Percentiles rank a stretch among this genome's conserved stretches.
phyloP scores from a whole-genome alignment of 305 asterid species.

The Withania somnifera region DNA sequence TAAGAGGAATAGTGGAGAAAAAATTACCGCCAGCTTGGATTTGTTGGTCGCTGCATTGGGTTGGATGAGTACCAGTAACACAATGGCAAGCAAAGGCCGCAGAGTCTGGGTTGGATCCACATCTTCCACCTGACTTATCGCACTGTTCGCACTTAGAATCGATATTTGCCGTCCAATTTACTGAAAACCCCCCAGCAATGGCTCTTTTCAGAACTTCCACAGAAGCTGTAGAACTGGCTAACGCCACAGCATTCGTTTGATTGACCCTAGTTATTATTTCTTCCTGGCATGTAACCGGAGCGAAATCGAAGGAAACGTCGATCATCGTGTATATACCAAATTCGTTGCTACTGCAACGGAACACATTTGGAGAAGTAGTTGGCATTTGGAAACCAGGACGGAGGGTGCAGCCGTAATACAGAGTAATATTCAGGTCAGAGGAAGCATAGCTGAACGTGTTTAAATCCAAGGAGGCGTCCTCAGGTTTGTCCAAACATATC shows the following conservation, averaged over 20 bases:
- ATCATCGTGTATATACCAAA: not conserved
- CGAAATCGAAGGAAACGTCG: not conserved
- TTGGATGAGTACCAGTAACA: not conserved
- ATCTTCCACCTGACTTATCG: slow-evolving; percentile 32
- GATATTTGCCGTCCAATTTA: slow-evolving; percentile 29
- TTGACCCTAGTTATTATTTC: slow-evolving; percentile 25
- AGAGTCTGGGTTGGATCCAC: slow-evolving; percentile 28
- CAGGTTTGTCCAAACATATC: slow-evolving; percentile 10
- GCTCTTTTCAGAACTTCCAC: not conserved
- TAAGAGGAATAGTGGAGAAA: not conserved
- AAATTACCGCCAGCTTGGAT: not conserved
- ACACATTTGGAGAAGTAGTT: not conserved
- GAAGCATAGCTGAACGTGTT: slow-evolving; percentile 14
- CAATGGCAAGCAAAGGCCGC: slow-evolving; percentile 39
- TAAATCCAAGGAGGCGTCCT: slow-evolving; percentile 20
- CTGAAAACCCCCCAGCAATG: slow-evolving; percentile 32
- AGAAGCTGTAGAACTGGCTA: not conserved
- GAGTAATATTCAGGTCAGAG: slow-evolving; percentile 15
- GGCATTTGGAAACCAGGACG: not conserved
- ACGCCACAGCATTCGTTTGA: not conserved
- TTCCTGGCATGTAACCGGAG: not conserved
- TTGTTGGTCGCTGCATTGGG: slow-evolving; percentile 8
- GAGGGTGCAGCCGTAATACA: slow-evolving; percentile 25
- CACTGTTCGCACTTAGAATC: slow-evolving; percentile 19
- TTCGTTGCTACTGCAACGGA: slow-evolving; percentile 3